These are phyloP conservation scores for Pseudogymnoascus sp. DNA, from an alignment of 2,329 filamentous ascomycete species.

Conservation along the genomic window DNA sequence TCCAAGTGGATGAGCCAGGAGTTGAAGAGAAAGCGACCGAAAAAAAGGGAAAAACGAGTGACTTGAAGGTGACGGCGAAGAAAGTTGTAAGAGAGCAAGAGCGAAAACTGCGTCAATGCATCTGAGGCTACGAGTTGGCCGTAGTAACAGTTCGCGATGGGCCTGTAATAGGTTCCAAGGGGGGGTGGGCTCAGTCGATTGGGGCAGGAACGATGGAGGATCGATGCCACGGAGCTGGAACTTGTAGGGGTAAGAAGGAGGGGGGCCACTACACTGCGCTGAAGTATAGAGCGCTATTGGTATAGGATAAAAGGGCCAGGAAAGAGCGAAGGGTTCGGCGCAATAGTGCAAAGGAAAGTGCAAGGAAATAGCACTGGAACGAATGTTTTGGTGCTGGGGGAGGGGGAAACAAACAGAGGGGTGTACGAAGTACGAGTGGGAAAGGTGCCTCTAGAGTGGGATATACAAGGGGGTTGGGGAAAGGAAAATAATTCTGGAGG, in stretches of 20 bases:
- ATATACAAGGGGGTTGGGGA: not conserved
- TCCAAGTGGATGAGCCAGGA: conserved; percentile 4
- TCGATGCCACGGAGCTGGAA: not conserved
- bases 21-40: not conserved
- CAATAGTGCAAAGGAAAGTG: not conserved
- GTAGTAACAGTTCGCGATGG: not conserved
- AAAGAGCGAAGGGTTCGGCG: not conserved
- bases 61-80: conserved; percentile 5
- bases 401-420: not conserved
- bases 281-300: not conserved
- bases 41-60: conserved; percentile 4
- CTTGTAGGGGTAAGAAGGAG: not conserved
- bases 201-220: not conserved
- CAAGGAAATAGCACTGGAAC: not conserved
- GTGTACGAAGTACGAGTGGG: not conserved
- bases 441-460: not conserved
- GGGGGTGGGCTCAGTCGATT: not conserved
- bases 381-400: not conserved
- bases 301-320: not conserved
- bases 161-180: not conserved
- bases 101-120: not conserved
- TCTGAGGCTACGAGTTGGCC: conserved; percentile 3
- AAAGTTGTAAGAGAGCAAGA: conserved; percentile 4
- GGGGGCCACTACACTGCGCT: not conserved
- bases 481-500: not conserved